Evolutionary conservation across 257 asterid genomes (phyloP).

Genomic region (Nicotiana tabacum): DNA sequence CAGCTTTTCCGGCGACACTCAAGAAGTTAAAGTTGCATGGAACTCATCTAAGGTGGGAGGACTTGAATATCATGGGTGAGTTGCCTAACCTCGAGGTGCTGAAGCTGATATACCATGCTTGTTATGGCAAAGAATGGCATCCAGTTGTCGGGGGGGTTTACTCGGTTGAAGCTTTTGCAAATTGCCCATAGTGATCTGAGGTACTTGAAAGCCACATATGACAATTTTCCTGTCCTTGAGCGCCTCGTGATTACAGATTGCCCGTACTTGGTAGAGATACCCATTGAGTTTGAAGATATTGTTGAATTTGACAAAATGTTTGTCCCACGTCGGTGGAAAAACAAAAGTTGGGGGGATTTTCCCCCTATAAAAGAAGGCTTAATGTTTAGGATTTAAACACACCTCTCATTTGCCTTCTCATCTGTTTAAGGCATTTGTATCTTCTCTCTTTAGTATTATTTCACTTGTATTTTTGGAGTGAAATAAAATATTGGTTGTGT

Average conservation of each 20-base stretch:
- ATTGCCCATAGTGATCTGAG: neutral
- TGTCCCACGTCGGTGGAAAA: too few species aligned
- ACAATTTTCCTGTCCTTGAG: conserved; percentile 1
- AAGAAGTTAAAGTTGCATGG: neutral
- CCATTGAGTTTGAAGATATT: neutral
- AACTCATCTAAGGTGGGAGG: neutral
- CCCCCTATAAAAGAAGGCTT: too few species aligned
- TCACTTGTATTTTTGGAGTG: too few species aligned
- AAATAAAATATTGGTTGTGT: too few species aligned
- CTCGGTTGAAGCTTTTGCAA: neutral
- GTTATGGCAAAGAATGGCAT: neutral
- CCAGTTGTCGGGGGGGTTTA: neutral
- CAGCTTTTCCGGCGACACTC: conserved; percentile 21
- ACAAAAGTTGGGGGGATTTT: too few species aligned
- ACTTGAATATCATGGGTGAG: neutral
- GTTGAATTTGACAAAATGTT: too few species aligned
- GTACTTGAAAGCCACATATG: neutral
- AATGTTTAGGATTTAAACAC: too few species aligned
- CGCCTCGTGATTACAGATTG: neutral
- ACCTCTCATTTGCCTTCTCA: too few species aligned
- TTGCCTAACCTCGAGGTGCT: conserved; percentile 1
- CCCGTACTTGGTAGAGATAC: neutral
- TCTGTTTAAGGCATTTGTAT: too few species aligned
- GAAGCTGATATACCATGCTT: neutral
- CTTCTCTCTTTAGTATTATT: too few species aligned